phyloP scores from a whole-genome alignment of 208 protist genomes.

The Leishmania aethiopica region DNA sequence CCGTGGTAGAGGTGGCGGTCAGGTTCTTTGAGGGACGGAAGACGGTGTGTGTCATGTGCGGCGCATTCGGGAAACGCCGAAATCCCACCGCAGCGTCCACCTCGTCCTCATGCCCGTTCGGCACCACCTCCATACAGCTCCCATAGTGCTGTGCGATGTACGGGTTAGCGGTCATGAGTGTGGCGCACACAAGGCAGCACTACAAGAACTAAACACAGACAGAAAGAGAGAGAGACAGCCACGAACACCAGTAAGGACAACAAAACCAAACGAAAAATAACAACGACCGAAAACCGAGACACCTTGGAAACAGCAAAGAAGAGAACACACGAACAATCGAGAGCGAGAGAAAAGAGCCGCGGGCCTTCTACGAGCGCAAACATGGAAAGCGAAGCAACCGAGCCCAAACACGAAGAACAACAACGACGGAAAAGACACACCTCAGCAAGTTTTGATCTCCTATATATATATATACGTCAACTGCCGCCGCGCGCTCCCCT shows the following conservation, averaged over 20 bases:
- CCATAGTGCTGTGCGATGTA: conserved; percentile 79
- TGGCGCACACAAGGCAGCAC: conserved; percentile 10
- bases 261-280: background rate
- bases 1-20: background rate
- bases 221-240: background rate
- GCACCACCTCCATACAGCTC: conserved; percentile 33
- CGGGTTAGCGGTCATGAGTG: conserved; percentile 66
- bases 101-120: conserved; percentile 20
- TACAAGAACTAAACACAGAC: conserved; percentile 13
- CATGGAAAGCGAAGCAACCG: too few relatives aligned
- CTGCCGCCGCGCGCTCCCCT: background rate
- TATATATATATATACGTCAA: background rate
- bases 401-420: background rate
- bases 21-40: conserved; percentile 45
- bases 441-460: background rate
- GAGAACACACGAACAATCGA: background rate
- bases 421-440: background rate
- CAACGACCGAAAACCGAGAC: background rate
- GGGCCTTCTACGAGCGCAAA: background rate
- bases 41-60: conserved; percentile 68
- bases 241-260: background rate
- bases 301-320: background rate
- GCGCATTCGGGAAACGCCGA: conserved; percentile 47
- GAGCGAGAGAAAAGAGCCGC: background rate
- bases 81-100: conserved; percentile 54